Conservation (phyloP, 2,329 filamentous ascomycete species). For the Phialemonium atrogriseum region DNA sequence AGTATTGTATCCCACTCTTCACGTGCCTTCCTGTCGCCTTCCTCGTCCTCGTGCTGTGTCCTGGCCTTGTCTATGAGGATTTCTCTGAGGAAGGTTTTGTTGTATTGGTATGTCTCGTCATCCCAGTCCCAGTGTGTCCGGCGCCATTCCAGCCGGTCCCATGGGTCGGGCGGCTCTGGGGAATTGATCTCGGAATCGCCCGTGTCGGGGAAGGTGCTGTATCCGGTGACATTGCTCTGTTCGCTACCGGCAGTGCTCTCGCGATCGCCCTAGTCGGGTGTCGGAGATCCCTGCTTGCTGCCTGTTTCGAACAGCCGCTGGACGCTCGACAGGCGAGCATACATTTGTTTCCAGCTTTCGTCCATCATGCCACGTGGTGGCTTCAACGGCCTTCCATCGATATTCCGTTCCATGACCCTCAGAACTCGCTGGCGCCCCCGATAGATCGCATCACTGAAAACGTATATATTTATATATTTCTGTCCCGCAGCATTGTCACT, state of each 20-base stretch:
- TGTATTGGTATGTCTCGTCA: slow-evolving; percentile 1
- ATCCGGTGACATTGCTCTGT: slow-evolving; percentile 4
- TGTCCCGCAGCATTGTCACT: slow-evolving; percentile 6
- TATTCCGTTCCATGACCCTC: slow-evolving; percentile 5
- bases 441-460: slow-evolving; percentile 2
- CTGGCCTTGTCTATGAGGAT: background rate
- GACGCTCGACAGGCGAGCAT: slow-evolving; percentile 4
- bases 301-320: too few species aligned
- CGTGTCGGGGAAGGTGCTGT: background rate
- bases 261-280: background rate
- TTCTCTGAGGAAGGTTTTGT: slow-evolving; percentile 4
- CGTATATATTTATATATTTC: slow-evolving; percentile 6
- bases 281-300: slow-evolving; percentile 1
- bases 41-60: slow-evolving; percentile 2
- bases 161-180: slow-evolving; percentile 3
- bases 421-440: slow-evolving; percentile 5
- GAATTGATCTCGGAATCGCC: slow-evolving; percentile 1
- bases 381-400: slow-evolving; percentile 3
- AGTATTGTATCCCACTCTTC: slow-evolving; percentile 4
- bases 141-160: slow-evolving; percentile 3
- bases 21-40: slow-evolving; percentile 2
- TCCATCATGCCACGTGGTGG: slow-evolving; percentile 2
- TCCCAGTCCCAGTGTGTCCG: too few species aligned
- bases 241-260: too few species aligned
- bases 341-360: slow-evolving; percentile 3